Base-by-base conservation (phyloP, 2,329 filamentous ascomycete species). In the Metarhizium guizhouense region DNA sequence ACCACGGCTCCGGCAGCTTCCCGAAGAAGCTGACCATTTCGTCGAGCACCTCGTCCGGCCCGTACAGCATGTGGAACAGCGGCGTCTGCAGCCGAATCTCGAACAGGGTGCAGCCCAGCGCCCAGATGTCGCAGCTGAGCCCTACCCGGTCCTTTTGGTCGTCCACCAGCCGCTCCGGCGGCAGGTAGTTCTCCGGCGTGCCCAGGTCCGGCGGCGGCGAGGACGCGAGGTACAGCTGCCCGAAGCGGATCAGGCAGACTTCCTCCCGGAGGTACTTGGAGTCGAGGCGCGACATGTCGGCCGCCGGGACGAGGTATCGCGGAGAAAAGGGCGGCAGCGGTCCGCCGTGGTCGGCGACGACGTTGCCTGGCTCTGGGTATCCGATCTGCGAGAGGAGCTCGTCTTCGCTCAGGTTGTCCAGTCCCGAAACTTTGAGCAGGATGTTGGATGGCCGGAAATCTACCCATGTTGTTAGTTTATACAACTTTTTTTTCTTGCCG, bases 91-190 rank as follows among this genome's bases (percentile, higher is more conserved):
- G 59, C 0, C 68, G 63, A 0, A 70, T 70, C 55, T 71, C 66
- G 38, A 68, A 68, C 0, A 72, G 38, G 0, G 66, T 70, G 29
- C 68, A 71, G 0, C 63, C 69, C 3, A 71, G 64, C 32, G 69
- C 67, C 68, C 69, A 71, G 0, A 70, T 47, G 38, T 71, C 68
- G 1, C 59, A 63, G 0, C 51, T 55, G 0, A 60, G 56, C 0
- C 68, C 63, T 1, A 63, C 13, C 0, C n/a, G 13, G 5, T 36
- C 42, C 2, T 58, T 61, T 0, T 51, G 13, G 1, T 67, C 65
- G 47, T 59, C 53, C 32, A 57, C 51, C 30, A 57, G 48, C 42
- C 51, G 54, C 43, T 71, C 68, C 0, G 68, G 68, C 0, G 68
- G 56, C 1, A 65, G 60, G 32, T 70, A 70, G 20, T 58, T 54